A percentile compares a stretch with the other conserved stretches of the same genome.
These are phyloP conservation scores for Eimeria maxima DNA, from an alignment of 169 alveolate genomes.

Conservation along the genomic window DNA sequence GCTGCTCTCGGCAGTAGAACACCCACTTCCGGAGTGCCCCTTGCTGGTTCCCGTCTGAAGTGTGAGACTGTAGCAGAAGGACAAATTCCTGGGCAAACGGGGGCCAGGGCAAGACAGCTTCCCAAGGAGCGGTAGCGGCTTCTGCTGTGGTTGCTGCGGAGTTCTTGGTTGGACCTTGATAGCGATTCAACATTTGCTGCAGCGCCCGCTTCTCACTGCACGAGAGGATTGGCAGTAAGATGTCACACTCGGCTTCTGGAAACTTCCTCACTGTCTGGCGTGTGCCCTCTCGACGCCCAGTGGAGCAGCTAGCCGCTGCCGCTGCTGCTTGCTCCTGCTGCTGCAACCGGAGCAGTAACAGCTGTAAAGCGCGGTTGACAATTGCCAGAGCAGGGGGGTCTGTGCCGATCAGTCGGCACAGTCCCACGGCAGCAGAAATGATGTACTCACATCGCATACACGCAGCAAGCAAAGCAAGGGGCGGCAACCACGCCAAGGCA, in stretches of 20 bases:
- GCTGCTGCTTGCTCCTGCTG: slow-evolving; percentile 71
- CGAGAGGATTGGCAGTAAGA: slow-evolving; percentile 49
- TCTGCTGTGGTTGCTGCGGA: background rate
- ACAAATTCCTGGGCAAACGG: slow-evolving; percentile 70
- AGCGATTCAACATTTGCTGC: slow-evolving; percentile 57
- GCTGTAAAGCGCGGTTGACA: slow-evolving; percentile 45
- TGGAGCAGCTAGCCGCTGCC: background rate
- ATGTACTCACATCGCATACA: slow-evolving; percentile 67
- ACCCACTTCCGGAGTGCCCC: background rate
- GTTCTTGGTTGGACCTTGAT: background rate
- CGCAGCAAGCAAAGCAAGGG: slow-evolving; percentile 62
- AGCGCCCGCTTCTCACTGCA: slow-evolving; percentile 69
- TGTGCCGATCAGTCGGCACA: slow-evolving; percentile 59
- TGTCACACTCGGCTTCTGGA: slow-evolving; percentile 62
- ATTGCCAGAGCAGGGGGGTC: slow-evolving; percentile 64
- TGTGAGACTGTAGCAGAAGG: background rate
- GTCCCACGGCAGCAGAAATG: slow-evolving; percentile 61
- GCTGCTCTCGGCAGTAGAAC: slow-evolving; percentile 69
- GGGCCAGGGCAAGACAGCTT: slow-evolving; percentile 56
- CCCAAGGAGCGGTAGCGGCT: slow-evolving; percentile 22
- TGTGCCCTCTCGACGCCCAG: background rate
- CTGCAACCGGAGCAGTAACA: slow-evolving; percentile 65
- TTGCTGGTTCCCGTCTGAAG: slow-evolving; percentile 4
- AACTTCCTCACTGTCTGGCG: background rate
- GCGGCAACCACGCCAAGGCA: slow-evolving; percentile 63